Evolutionary conservation across 2,329 filamentous ascomycete species (phyloP).

Genomic region (Tolypocladium tundrense): DNA sequence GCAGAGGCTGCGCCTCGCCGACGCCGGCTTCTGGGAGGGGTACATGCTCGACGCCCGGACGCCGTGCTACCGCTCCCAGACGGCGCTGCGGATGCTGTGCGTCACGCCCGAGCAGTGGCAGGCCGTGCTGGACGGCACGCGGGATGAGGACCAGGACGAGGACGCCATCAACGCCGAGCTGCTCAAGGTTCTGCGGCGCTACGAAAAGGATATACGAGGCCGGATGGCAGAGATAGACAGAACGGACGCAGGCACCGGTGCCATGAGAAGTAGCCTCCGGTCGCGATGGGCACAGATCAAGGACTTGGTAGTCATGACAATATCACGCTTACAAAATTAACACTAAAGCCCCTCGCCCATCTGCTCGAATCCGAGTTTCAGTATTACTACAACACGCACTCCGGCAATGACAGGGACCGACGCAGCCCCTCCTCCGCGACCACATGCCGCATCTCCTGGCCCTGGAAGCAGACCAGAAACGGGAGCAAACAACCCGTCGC

Average conservation of each 20-base stretch:
- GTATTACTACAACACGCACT: neutral
- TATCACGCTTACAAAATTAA: conserved; percentile 6
- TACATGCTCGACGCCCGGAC: conserved; percentile 40
- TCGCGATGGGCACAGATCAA: conserved; percentile 16
- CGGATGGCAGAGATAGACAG: conserved; percentile 19
- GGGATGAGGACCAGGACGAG: conserved; percentile 36
- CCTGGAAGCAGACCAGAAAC: neutral
- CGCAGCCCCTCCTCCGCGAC: neutral
- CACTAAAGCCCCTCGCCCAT: neutral
- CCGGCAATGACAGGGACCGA: neutral
- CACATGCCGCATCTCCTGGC: neutral
- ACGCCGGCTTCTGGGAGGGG: conserved; percentile 36
- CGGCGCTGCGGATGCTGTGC: conserved; percentile 33
- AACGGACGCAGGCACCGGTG: conserved; percentile 19
- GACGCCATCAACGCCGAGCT: conserved; percentile 25
- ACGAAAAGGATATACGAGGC: conserved; percentile 19
- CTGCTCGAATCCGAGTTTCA: neutral
- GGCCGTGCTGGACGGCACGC: conserved; percentile 31
- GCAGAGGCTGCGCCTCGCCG: conserved; percentile 30
- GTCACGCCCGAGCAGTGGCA: conserved; percentile 29
- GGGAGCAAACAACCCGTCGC: neutral
- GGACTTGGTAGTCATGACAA: conserved; percentile 10
- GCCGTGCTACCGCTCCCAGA: conserved; percentile 46
- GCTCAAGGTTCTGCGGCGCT: conserved; percentile 24
- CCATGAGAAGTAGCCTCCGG: conserved; percentile 8